Evolutionary conservation across 306 rosid genomes (phyloP), one percentile per base, ranked within the genome.

Genomic region (Amphicarpaea edgeworthii): DNA sequence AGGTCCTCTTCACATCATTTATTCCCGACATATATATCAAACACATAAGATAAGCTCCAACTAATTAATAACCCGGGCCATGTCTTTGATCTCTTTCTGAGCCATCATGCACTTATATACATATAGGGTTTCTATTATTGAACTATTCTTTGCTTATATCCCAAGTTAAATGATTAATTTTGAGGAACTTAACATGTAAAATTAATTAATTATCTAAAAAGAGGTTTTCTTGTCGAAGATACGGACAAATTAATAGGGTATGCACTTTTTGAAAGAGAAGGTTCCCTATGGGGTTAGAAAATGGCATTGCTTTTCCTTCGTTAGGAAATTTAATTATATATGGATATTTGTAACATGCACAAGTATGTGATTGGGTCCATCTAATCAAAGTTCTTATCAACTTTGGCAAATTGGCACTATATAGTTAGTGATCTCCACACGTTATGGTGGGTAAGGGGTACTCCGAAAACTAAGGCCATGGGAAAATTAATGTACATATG

Each of bases 121-220:
- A n/a, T n/a, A n/a, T n/a, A n/a, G n/a, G n/a, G 43, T 0, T 62
- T 67, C 10, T 64, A 63, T 79, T 34, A 67, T 34, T 54, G 43
- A 42, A 30, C 41, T 24, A 66, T 73, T 70, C 74, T 54, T 83
- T 83, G 77, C 86, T 83, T 83, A 69, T 60, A 68, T 74, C 20
- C 65, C 58, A 83, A 78, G 86, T 65, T 74, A 50, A 53, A 73
- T 83, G 23, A 83, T 83, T 83, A 71, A 21, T 77, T 67, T n/a
- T 15, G 50, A 41, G 54, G 24, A 12, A 4, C 54, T 40, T 41
- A 20, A 65, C 20, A 40, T 65, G 20, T 45, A 42, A 71, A 37
- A 71, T 71, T 55, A 53, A 6, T 26, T 16, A 70, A n/a, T n/a
- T 34, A 70, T 66, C 53, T 2, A 68, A 32, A 32, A 57, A 15